These are phyloP conservation scores for Backusella macrospora DNA, from an alignment of 192 early-diverging fungal genomes.

Conservation along the genomic window DNA sequence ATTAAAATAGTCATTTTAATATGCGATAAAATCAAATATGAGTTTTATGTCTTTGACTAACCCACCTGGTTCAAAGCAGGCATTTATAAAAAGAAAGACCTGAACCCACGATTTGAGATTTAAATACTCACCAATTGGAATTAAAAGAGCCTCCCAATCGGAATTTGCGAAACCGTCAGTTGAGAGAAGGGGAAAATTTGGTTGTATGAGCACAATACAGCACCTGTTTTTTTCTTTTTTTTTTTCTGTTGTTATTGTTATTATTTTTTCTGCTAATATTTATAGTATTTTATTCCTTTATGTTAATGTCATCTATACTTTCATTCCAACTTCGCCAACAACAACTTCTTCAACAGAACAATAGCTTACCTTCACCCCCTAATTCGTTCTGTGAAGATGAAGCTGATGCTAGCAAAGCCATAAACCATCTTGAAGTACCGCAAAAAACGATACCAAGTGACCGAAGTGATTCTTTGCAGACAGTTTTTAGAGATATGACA, in stretches of 20 bases:
- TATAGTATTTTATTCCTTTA: not conserved
- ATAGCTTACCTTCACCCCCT: constrained; percentile 31
- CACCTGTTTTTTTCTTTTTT: not conserved
- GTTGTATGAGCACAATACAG: not conserved
- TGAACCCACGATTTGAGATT: not conserved
- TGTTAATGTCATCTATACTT: constrained; percentile 27
- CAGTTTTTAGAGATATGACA: constrained; percentile 23
- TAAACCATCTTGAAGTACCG: not conserved
- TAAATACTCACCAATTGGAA: not conserved
- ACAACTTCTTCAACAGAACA: constrained; percentile 1
- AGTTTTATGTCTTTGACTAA: no score
- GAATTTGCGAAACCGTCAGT: constrained; percentile 9
- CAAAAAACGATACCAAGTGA: not conserved
- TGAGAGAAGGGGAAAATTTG: not conserved
- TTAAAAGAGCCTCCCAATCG: not conserved
- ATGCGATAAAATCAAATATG: no score
- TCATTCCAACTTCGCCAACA: constrained; percentile 27
- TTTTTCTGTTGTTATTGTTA: not conserved
- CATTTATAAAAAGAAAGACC: not conserved
- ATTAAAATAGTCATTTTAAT: no score
- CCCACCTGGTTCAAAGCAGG: no score
- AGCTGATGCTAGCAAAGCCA: not conserved
- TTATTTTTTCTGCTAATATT: not conserved
- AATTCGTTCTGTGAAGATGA: constrained; percentile 32
- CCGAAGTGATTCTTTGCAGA: constrained; percentile 20